A percentile compares a stretch with the other conserved stretches of the same genome.
These are phyloP conservation scores for Syncephalis fuscata DNA, from an alignment of 371 early-diverging fungal genomes.

Conservation along the genomic window DNA sequence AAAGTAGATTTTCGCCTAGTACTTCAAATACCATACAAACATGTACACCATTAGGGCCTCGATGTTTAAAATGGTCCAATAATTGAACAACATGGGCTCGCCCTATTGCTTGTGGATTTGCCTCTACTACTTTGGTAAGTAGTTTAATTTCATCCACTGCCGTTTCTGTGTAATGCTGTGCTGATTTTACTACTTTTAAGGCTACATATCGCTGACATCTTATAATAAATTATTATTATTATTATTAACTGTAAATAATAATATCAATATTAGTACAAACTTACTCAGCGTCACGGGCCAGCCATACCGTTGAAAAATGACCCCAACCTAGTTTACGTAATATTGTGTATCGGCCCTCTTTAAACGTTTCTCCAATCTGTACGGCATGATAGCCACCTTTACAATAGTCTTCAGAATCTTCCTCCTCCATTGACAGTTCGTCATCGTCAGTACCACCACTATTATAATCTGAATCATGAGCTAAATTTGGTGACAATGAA, in stretches of 20 bases:
- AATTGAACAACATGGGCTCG: slow-evolving; percentile 62
- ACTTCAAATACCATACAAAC: slow-evolving; percentile 97
- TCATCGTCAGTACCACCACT: too few species aligned
- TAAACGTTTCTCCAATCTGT: slow-evolving; percentile 64
- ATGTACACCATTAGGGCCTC: slow-evolving; percentile 84
- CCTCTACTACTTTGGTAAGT: slow-evolving; percentile 51
- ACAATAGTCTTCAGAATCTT: slow-evolving; percentile 75
- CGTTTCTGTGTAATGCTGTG: slow-evolving; percentile 88
- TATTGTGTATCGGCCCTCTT: slow-evolving; percentile 60
- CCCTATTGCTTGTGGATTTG: slow-evolving; percentile 38
- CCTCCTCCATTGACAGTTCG: slow-evolving; percentile 25
- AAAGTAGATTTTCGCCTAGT: slow-evolving; percentile 84
- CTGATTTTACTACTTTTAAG: slow-evolving; percentile 92
- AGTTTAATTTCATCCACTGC: slow-evolving; percentile 93
- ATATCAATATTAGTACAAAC: slow-evolving; percentile 5
- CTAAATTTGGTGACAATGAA: too few species aligned
- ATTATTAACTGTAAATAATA: not conserved
- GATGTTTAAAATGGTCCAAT: slow-evolving; percentile 72
- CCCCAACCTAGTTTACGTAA: slow-evolving; percentile 95
- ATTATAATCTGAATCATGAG: too few species aligned
- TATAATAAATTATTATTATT: not conserved
- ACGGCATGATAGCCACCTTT: slow-evolving; percentile 92
- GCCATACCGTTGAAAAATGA: slow-evolving; percentile 96
- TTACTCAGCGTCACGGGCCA: slow-evolving; percentile 61
- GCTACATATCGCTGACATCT: slow-evolving; percentile 70